phyloP scores from a whole-genome alignment of 1,139 yeast species.

The Suhomyces atakaporum region DNA sequence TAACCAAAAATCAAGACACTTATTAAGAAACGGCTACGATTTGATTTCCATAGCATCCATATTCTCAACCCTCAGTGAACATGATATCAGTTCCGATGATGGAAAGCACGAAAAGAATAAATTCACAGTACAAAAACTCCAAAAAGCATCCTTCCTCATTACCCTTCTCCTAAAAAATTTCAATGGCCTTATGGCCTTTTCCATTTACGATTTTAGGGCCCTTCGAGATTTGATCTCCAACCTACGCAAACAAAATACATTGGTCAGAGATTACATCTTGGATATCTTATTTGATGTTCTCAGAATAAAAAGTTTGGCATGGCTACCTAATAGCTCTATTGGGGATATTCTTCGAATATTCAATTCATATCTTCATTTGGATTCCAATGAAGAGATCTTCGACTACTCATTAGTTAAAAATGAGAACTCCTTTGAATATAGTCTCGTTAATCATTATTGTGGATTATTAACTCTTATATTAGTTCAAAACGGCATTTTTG shows the following conservation, averaged over 20 bases:
- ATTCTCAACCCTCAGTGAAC: slow-evolving; percentile 36
- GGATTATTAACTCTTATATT: slow-evolving; percentile 59
- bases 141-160: slow-evolving; percentile 62
- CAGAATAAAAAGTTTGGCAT: slow-evolving; percentile 60
- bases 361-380: slow-evolving; percentile 4
- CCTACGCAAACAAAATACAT: slow-evolving; percentile 56
- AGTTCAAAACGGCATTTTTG: slow-evolving; percentile 57
- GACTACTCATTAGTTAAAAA: slow-evolving; percentile 1
- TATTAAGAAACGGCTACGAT: slow-evolving; percentile 63
- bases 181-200: slow-evolving; percentile 73
- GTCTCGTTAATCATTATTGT: slow-evolving; percentile 56
- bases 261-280: slow-evolving; percentile 62
- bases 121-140: slow-evolving; percentile 42
- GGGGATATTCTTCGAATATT: slow-evolving; percentile 31
- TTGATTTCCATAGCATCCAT: slow-evolving; percentile 64
- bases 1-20: slow-evolving; percentile 55
- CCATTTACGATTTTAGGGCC: slow-evolving; percentile 58
- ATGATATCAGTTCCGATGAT: slow-evolving; percentile 25
- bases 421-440: slow-evolving; percentile 16
- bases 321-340: slow-evolving; percentile 45
- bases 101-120: slow-evolving; percentile 6
- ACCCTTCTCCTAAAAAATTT: slow-evolving; percentile 67
- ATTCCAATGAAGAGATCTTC: slow-evolving; percentile 3
- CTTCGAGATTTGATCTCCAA: slow-evolving; percentile 63
- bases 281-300: slow-evolving; percentile 74